phyloP scores from a whole-genome alignment of 768 basidiomycete genomes.

The Thelephora aurantiotincta region DNA sequence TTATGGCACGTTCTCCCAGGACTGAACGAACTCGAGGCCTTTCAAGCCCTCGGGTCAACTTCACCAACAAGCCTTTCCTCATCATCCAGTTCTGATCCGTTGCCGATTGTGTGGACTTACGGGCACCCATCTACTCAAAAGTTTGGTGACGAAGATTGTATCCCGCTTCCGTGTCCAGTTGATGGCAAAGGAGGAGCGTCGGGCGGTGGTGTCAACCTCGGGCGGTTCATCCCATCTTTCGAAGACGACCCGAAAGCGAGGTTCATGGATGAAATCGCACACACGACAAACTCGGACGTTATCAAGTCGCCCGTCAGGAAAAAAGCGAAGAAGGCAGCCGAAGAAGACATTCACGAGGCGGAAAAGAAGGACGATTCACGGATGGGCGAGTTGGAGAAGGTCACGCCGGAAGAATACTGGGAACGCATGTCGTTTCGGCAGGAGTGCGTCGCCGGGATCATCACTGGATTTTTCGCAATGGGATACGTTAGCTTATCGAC shows the following conservation, averaged over 20 bases:
- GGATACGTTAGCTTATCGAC: slow-evolving; percentile 20
- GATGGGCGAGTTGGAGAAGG: slow-evolving; percentile 40
- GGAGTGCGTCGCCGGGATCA: slow-evolving; percentile 81
- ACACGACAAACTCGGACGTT: slow-evolving; percentile 44
- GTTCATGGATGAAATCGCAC: slow-evolving; percentile 84
- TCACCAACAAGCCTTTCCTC: slow-evolving; percentile 11
- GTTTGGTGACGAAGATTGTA: neutral
- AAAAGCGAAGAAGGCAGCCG: slow-evolving; percentile 7
- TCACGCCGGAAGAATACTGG: slow-evolving; percentile 80
- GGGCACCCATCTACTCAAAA: slow-evolving; percentile 58
- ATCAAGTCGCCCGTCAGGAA: slow-evolving; percentile 51
- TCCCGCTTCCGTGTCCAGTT: slow-evolving; percentile 35
- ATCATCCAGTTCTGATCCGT: slow-evolving; percentile 4
- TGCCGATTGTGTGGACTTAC: slow-evolving; percentile 43
- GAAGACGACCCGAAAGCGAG: slow-evolving; percentile 96
- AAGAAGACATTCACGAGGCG: slow-evolving; percentile 13
- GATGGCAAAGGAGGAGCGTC: slow-evolving; percentile 12
- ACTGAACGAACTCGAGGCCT: slow-evolving; percentile 52
- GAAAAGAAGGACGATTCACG: slow-evolving; percentile 10
- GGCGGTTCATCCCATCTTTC: slow-evolving; percentile 74
- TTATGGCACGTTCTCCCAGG: slow-evolving; percentile 62
- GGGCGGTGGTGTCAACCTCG: slow-evolving; percentile 32
- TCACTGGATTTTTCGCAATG: slow-evolving; percentile 88
- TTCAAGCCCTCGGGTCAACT: slow-evolving; percentile 32
- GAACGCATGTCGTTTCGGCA: slow-evolving; percentile 94